Percentiles rank a stretch among this genome's conserved stretches.
These are phyloP conservation scores for Dioscorea cayenensis DNA, from an alignment of 116 monocot genomes.

Conservation along the genomic window DNA sequence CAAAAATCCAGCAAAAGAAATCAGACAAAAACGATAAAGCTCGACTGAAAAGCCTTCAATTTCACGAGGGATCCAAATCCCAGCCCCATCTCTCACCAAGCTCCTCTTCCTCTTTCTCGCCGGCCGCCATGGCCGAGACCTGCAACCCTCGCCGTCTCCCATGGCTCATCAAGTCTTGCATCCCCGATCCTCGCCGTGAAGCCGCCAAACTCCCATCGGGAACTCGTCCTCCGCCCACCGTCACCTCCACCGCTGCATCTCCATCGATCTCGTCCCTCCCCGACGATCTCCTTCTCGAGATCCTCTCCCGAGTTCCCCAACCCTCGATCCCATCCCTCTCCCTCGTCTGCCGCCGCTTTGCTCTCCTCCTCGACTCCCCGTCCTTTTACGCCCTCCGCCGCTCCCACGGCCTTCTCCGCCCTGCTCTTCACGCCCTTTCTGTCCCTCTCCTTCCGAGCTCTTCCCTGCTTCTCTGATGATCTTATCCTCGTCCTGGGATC, in stretches of 20 bases:
- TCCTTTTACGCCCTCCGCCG: conserved; percentile 49
- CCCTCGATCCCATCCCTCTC: conserved; percentile 56
- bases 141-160: conserved; percentile 60
- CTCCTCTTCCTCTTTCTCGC: neutral
- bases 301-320: conserved; percentile 50
- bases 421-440: conserved; percentile 13
- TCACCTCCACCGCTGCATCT: neutral
- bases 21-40: too few species aligned
- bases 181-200: conserved; percentile 42
- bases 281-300: conserved; percentile 85
- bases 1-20: too few species aligned
- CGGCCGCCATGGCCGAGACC: conserved; percentile 30
- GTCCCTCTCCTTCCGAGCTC: conserved; percentile 5
- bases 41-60: too few species aligned
- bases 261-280: conserved; percentile 49
- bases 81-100: too few species aligned
- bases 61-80: too few species aligned
- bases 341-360: conserved; percentile 69
- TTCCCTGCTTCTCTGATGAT: neutral
- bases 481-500: neutral
- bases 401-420: conserved; percentile 33
- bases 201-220: conserved; percentile 11
- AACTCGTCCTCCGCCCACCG: conserved; percentile 12
- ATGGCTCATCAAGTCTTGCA: conserved; percentile 69
- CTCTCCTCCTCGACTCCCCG: conserved; percentile 43